Evolutionary conservation across 2,329 filamentous ascomycete genomes (phyloP), one percentile per base, ranked within the genome.

Genomic region (Ustilaginoidea virens): DNA sequence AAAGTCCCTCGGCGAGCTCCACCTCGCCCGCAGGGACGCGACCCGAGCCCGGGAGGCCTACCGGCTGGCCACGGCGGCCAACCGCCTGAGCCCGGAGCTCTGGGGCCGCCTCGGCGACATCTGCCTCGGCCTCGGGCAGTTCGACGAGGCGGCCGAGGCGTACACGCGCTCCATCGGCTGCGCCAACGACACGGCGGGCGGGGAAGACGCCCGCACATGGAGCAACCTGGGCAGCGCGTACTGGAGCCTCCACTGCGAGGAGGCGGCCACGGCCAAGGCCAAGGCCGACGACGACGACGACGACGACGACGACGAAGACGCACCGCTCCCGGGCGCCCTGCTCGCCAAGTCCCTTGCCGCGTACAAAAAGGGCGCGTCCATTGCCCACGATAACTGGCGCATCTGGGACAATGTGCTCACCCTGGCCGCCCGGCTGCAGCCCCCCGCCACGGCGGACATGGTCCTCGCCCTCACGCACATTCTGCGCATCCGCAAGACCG

Each of bases 371-470:
- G 90, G 86, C 7, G 83, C 86, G 1, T 67, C 70, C 4, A 69
- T 93, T 15, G 83, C 92, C 28, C 69, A 82, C 51, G 76, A 85
- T 42, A 87, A 87, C 55, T 81, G 79, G 67, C 75, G 82, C 41
- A 94, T 98, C 50, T 96, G 87, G 87, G 82, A 92, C 48, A 98
- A 98, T 44, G 78, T 96, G 11, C 69, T 98, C 33, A 90, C 85
- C 0, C 75, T 96, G 14, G 79, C 81, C 0, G 72, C 80, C 0
- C 80, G 82, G 2, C 68, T 90, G 17, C 66, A 64, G 1, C 86
- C 87, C 0, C 77, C 81, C 0, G 72, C 78, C 1, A 74, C 83
- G 45, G 51, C 61, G 1, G 83, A 94, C 36, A 70, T 93, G 28
- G 58, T 93, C 18, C 63, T 76, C 4, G 82, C 82, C 0, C 66